Percentiles rank a stretch among this genome's conserved stretches.
Conservation (phyloP, 495 filamentous ascomycete genomes). For the Xanthoparmelia taractica region DNA sequence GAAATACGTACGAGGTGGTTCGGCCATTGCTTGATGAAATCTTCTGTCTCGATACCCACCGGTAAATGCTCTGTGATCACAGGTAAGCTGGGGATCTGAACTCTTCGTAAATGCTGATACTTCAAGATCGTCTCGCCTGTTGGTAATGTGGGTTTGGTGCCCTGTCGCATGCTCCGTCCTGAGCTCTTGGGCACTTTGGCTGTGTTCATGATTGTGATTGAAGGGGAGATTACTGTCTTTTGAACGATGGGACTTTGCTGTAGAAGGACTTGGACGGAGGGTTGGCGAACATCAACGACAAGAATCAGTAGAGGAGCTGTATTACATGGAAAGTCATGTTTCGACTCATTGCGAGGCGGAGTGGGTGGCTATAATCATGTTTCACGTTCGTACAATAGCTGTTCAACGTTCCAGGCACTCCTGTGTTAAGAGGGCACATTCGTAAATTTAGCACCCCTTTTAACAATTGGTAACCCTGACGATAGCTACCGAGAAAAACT, state of each 20-base stretch:
- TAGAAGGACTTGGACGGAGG: neutral
- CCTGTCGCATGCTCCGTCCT: neutral
- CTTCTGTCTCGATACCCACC: slow-evolving; percentile 11
- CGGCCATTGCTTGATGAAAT: slow-evolving; percentile 13
- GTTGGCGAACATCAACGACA: neutral
- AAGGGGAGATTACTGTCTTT: neutral
- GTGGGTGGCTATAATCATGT: too few relatives aligned
- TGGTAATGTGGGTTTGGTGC: neutral
- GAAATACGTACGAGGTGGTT: slow-evolving; percentile 9
- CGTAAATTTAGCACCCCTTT: too few relatives aligned
- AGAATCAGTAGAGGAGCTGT: neutral
- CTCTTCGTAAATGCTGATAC: neutral
- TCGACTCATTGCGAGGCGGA: neutral
- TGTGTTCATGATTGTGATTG: neutral
- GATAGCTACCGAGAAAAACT: too few relatives aligned
- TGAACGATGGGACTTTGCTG: neutral
- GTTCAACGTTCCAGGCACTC: too few relatives aligned
- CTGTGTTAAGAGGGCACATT: too few relatives aligned
- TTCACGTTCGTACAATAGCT: too few relatives aligned
- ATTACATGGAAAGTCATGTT: neutral
- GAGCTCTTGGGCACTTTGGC: neutral
- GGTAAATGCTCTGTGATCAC: slow-evolving; percentile 40
- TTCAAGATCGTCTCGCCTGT: neutral
- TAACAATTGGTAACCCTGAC: too few relatives aligned
- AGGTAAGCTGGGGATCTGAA: slow-evolving; percentile 9